Percentiles rank a stretch among this genome's conserved stretches.
phyloP scores from a whole-genome alignment of 768 basidiomycete genomes.

The Tephrocybe sp. region DNA sequence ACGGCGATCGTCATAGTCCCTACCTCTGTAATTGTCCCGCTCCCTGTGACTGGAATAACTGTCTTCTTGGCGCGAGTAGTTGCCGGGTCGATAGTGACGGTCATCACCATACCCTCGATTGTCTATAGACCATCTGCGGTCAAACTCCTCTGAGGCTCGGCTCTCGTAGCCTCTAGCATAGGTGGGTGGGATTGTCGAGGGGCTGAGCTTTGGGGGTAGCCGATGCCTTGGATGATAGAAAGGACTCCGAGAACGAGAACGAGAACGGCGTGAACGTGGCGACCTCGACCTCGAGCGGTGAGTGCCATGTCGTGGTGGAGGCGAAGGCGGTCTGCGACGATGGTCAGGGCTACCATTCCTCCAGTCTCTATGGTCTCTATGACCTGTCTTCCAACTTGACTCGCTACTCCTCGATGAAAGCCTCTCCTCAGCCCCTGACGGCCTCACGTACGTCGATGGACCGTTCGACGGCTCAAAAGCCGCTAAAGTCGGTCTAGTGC shows the following conservation, averaged over 20 bases:
- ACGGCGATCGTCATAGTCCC: constrained; percentile 11
- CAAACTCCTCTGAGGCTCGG: constrained; percentile 30
- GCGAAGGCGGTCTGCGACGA: constrained; percentile 15
- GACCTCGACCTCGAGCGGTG: constrained; percentile 25
- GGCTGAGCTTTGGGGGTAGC: constrained; percentile 39
- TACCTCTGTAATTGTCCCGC: constrained; percentile 14
- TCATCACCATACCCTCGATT: constrained; percentile 19
- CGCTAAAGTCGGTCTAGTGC: constrained; percentile 8
- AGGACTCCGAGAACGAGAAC: constrained; percentile 39
- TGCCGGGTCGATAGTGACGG: constrained; percentile 27
- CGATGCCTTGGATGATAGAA: constrained; percentile 37
- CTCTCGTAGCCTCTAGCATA: too few relatives aligned
- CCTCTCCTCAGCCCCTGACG: constrained; percentile 45
- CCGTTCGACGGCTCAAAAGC: constrained; percentile 20
- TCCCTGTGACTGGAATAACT: constrained; percentile 6
- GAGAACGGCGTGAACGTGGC: constrained; percentile 28
- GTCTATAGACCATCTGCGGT: constrained; percentile 24
- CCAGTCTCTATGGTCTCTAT: constrained; percentile 28
- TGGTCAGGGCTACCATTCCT: constrained; percentile 35
- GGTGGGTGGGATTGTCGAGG: too few relatives aligned
- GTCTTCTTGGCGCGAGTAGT: constrained; percentile 28
- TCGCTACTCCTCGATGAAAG: constrained; percentile 33
- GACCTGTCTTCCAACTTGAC: constrained; percentile 21
- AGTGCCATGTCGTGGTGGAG: constrained; percentile 19
- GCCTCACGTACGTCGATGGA: constrained; percentile 35